Evolutionary conservation across 139 green algal species (phyloP), one percentile per base, ranked within the genome.

Genomic region (Pedinophyceae sp.): DNA sequence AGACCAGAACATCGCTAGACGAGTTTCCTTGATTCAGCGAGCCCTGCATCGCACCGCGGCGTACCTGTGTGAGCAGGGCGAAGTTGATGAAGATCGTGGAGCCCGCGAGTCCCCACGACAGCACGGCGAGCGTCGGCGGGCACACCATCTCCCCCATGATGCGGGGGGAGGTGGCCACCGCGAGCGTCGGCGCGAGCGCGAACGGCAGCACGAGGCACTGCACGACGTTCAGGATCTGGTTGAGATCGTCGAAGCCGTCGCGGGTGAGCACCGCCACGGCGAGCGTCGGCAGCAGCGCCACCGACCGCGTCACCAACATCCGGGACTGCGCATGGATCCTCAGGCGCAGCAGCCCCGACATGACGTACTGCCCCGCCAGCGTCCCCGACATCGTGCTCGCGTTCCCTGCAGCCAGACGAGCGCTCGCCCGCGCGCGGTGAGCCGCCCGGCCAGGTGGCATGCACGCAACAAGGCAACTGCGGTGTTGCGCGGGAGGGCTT

Each of bases 361-460:
- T 88, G 15, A 91, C 80, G 55, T 81, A 85, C 68, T 91, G 81
- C 23, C 80, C 78, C 0, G 81, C 75, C 64, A 85, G 90, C 40
- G 79, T 85, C 6, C 76, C 76, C 0, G 84, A 89, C 63, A 92
- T 84, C 29, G 78, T 86, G 67, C 55, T 74, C 57, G 59, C 76
- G 60, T 90, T 80, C n/a, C n/a, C n/a, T n/a, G n/a, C n/a, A n/a
- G n/a, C 16, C 68, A n/a, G n/a, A n/a, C n/a, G n/a, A n/a, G n/a
- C n/a, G n/a, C n/a, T n/a, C n/a, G n/a, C n/a, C n/a, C n/a, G n/a
- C n/a, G n/a, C n/a, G n/a, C n/a, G n/a, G n/a, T n/a, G n/a, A n/a
- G n/a, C n/a, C n/a, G n/a, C n/a, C n/a, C n/a, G n/a, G n/a, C n/a
- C n/a, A n/a, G n/a, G n/a, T n/a, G n/a, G n/a, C n/a, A n/a, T n/a